These are phyloP conservation scores for Spatholobus suberectus DNA, from an alignment of 306 rosid genomes.

Conservation along the genomic window DNA sequence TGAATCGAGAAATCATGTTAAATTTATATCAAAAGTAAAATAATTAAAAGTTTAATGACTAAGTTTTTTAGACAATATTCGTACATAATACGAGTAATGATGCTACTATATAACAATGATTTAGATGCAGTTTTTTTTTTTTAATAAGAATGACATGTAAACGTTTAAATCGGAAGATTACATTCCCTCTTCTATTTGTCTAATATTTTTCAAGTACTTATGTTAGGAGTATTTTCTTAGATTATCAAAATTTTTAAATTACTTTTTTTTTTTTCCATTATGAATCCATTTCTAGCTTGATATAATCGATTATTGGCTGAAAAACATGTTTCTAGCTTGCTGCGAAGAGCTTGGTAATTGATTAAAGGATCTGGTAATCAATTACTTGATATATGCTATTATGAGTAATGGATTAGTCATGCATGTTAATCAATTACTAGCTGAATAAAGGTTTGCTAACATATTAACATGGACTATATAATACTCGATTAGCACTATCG, in stretches of 20 bases:
- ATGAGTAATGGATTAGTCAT: conserved; percentile 15
- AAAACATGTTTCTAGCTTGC: not conserved
- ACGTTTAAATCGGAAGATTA: not conserved
- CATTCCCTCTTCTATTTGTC: not conserved
- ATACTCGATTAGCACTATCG: not conserved
- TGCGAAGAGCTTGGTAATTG: not conserved
- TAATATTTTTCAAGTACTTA: not conserved
- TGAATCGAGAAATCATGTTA: not conserved
- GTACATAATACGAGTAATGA: not conserved
- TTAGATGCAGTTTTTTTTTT: not conserved
- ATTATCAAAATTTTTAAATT: not conserved
- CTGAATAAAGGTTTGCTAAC: not conserved
- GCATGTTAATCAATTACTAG: not conserved
- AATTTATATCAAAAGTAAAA: not conserved
- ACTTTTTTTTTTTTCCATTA: not conserved
- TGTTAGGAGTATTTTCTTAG: not conserved
- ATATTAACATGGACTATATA: not conserved
- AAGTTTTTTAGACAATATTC: not conserved
- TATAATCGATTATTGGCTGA: not conserved
- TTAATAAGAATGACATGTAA: not conserved
- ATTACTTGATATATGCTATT: not conserved
- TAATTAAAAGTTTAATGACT: not conserved
- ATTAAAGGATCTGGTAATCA: conserved; percentile 16
- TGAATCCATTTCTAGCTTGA: not conserved
- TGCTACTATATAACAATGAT: not conserved